phyloP scores from a whole-genome alignment of 306 rosid species.

The Acacia crassicarpa region DNA sequence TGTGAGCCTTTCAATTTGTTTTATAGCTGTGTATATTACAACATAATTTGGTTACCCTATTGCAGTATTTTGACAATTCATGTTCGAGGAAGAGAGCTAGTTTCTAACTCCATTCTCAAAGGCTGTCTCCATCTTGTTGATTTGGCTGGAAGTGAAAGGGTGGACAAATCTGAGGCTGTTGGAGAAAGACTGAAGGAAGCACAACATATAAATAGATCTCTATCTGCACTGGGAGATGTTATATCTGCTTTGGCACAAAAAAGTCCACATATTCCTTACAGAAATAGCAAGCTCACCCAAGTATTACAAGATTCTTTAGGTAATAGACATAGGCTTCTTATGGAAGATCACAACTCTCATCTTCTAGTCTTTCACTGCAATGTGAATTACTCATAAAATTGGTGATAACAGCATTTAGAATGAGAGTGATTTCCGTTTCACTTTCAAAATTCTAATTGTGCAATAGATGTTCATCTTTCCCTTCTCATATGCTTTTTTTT shows the following conservation, averaged over 20 bases:
- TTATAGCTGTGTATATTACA: background rate
- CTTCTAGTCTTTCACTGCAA: background rate
- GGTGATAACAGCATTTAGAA: background rate
- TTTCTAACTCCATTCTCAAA: constrained; percentile 66
- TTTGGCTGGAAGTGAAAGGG: constrained; percentile 98
- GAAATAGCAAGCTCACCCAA: constrained; percentile 98
- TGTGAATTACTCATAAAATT: constrained; percentile 3
- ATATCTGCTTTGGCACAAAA: constrained; percentile 95
- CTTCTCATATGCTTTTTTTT: background rate
- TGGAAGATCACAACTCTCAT: background rate
- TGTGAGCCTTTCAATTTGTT: constrained; percentile 5
- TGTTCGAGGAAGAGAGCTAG: constrained; percentile 77
- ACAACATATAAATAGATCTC: constrained; percentile 90
- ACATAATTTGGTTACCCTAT: constrained; percentile 26
- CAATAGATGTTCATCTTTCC: background rate
- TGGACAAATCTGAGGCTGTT: constrained; percentile 93
- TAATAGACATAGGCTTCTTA: constrained; percentile 29
- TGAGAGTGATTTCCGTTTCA: constrained; percentile 7
- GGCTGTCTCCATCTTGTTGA: constrained; percentile 98
- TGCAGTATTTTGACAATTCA: constrained; percentile 91
- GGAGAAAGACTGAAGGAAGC: constrained; percentile 98
- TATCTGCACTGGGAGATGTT: constrained; percentile 98
- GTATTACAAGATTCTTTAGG: constrained; percentile 96
- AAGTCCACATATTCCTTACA: constrained; percentile 85
- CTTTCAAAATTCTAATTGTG: background rate